phyloP scores from a whole-genome alignment of 169 alveolate genomes.

The Babesia divergens region DNA sequence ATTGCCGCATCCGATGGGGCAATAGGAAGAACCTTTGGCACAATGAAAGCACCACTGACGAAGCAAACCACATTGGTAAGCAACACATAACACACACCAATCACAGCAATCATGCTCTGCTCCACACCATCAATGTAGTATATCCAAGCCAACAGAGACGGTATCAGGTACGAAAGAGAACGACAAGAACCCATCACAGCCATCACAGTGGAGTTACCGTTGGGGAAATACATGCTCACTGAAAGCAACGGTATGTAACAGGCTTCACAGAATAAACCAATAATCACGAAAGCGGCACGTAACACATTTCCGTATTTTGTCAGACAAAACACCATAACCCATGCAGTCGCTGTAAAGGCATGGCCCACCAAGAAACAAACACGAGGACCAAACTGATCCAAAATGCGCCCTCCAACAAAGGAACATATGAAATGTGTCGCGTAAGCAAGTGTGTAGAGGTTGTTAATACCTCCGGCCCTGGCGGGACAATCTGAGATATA shows the following conservation, averaged over 20 bases:
- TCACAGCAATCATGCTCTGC: neutral
- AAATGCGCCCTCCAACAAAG: slow-evolving; percentile 19
- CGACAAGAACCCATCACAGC: slow-evolving; percentile 41
- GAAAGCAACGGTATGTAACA: slow-evolving; percentile 37
- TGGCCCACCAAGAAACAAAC: slow-evolving; percentile 40
- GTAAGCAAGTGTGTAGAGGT: slow-evolving; percentile 47
- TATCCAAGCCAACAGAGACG: slow-evolving; percentile 12
- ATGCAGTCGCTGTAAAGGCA: neutral
- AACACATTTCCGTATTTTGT: slow-evolving; percentile 14
- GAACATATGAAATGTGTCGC: slow-evolving; percentile 46
- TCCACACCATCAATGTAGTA: neutral
- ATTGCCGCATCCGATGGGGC: neutral
- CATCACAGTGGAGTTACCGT: slow-evolving; percentile 15
- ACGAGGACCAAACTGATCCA: slow-evolving; percentile 37
- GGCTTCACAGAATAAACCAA: slow-evolving; percentile 53
- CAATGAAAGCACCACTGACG: slow-evolving; percentile 2
- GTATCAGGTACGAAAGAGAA: slow-evolving; percentile 43
- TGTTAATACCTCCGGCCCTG: slow-evolving; percentile 34
- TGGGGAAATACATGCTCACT: slow-evolving; percentile 44
- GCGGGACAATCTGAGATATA: slow-evolving; percentile 21
- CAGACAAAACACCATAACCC: slow-evolving; percentile 14
- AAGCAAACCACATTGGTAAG: slow-evolving; percentile 7
- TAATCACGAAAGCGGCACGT: slow-evolving; percentile 14
- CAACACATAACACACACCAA: slow-evolving; percentile 16
- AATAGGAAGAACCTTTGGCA: slow-evolving; percentile 11